phyloP scores from a whole-genome alignment of 2,329 filamentous ascomycete species.

The Microdochium paspali region DNA sequence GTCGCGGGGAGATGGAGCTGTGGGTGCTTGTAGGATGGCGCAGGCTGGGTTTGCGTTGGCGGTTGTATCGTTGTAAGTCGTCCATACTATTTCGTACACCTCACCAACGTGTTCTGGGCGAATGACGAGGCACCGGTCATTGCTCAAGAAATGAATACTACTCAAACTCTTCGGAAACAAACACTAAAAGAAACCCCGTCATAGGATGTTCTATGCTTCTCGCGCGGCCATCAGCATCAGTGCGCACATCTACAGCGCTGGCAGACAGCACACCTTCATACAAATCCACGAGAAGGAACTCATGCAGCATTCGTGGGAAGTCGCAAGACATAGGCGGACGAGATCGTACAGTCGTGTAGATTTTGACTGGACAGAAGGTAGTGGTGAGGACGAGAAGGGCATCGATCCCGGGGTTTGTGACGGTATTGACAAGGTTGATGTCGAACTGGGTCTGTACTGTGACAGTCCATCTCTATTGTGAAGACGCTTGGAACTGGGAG shows the following conservation, averaged over 20 bases:
- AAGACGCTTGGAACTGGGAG: no score
- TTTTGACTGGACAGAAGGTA: background rate
- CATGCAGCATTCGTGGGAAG: background rate
- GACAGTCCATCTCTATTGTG: no score
- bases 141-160: no score
- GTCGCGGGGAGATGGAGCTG: background rate
- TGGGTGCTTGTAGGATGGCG: constrained; percentile 4
- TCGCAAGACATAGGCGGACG: background rate
- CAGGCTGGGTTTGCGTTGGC: constrained; percentile 7
- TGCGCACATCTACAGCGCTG: background rate
- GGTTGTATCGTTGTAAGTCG: constrained; percentile 8
- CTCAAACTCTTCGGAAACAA: background rate
- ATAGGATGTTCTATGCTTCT: background rate
- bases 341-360: background rate
- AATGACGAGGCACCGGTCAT: no score
- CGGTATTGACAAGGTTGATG: no score
- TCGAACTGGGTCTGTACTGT: no score
- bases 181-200: background rate
- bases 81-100: background rate
- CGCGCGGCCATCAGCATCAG: background rate
- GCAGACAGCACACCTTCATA: background rate
- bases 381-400: background rate
- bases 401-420: no score
- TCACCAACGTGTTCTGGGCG: no score
- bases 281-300: background rate